Percentiles rank a stretch among this genome's conserved stretches.
Conservation (phyloP, 2,329 filamentous ascomycete species). For the Cladosporium sp. region DNA sequence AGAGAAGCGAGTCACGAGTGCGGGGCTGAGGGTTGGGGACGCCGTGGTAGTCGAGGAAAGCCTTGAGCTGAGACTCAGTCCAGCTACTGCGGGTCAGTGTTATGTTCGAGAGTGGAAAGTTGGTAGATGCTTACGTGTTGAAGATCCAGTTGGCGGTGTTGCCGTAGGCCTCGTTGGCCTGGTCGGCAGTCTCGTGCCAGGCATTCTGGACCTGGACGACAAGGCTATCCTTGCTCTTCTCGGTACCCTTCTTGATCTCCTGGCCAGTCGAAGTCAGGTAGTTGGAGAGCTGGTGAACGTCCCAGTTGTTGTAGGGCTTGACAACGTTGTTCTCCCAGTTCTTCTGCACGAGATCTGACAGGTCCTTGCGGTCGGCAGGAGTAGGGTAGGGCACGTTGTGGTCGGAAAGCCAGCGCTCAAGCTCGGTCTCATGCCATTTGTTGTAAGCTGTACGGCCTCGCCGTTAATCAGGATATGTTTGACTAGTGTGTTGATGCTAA, state of each 20-base stretch:
- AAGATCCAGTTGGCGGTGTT: conserved; percentile 87
- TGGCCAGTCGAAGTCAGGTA: conserved; percentile 70
- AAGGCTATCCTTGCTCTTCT: conserved; percentile 65
- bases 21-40: conserved; percentile 86
- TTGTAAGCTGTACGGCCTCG: conserved; percentile 69
- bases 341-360: conserved; percentile 82
- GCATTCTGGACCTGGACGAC: conserved; percentile 63
- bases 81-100: conserved; percentile 57
- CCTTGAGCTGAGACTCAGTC: conserved; percentile 89
- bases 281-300: conserved; percentile 60
- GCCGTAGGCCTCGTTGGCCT: conserved; percentile 65
- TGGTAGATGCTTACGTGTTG: conserved; percentile 56
- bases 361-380: conserved; percentile 84
- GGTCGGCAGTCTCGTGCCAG: conserved; percentile 78
- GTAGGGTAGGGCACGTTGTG: conserved; percentile 87
- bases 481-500: not conserved
- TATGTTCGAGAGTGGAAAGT: conserved; percentile 12
- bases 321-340: conserved; percentile 82
- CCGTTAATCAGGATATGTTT: conserved; percentile 20
- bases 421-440: conserved; percentile 97
- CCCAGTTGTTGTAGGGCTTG: conserved; percentile 73
- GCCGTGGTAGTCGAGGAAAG: conserved; percentile 82
- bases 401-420: conserved; percentile 94
- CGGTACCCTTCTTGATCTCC: conserved; percentile 62
- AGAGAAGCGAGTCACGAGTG: conserved; percentile 75